Conservation (phyloP, 805 yeast genomes). For the Metschnikowia proteae region DNA sequence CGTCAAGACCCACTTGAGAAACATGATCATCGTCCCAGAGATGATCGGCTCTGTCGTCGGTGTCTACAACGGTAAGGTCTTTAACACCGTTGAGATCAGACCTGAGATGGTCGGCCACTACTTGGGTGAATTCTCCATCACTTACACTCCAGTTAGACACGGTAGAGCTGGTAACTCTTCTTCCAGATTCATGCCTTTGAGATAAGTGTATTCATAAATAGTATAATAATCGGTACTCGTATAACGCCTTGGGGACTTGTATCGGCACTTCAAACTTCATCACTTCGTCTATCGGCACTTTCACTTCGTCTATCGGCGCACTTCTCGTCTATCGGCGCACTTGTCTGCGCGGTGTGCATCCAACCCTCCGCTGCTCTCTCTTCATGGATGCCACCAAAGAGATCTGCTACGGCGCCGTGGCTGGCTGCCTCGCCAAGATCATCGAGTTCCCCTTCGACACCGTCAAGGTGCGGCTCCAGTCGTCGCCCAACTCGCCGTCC, state of each 20-base stretch:
- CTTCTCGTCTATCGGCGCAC: too few species aligned
- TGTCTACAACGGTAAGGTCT: slow-evolving; percentile 98
- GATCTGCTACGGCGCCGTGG: slow-evolving; percentile 47
- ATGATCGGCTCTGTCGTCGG: slow-evolving; percentile 99
- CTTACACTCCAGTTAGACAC: slow-evolving; percentile 99
- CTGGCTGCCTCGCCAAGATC: slow-evolving; percentile 82
- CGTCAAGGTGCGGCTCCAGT: slow-evolving; percentile 80
- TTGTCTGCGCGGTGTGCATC: background rate
- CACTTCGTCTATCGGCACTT: too few species aligned
- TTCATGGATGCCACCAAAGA: slow-evolving; percentile 31
- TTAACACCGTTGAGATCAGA: slow-evolving; percentile 97
- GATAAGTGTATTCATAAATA: slow-evolving; percentile 27
- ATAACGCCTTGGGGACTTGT: too few species aligned
- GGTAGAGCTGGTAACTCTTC: slow-evolving; percentile 93
- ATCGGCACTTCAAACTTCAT: too few species aligned
- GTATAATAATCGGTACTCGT: slow-evolving; percentile 11
- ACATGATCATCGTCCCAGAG: slow-evolving; percentile 98
- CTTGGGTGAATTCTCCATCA: slow-evolving; percentile 99
- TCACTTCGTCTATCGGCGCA: too few species aligned
- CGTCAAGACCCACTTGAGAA: slow-evolving; percentile 99
- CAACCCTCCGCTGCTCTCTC: background rate
- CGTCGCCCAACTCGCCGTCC: slow-evolving; percentile 43
- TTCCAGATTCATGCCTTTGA: slow-evolving; percentile 71
- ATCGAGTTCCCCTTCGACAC: slow-evolving; percentile 94
- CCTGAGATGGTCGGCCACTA: slow-evolving; percentile 99